Evolutionary conservation across 257 asterid species (phyloP).

Genomic region (Solanum phureja): DNA sequence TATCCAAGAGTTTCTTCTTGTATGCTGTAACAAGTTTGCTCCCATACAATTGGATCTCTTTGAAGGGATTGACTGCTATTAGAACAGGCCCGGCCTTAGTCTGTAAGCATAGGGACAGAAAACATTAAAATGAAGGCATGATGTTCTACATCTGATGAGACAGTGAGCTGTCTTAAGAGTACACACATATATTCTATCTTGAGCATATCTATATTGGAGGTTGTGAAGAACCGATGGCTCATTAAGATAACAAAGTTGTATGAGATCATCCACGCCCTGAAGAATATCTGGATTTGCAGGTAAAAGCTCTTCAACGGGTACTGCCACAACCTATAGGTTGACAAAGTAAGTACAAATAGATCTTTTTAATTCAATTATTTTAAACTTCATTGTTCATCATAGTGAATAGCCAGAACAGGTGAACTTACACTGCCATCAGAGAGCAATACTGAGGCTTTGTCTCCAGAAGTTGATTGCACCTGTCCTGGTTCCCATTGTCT

Average conservation of each 20-base stretch:
- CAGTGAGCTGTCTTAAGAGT: background rate
- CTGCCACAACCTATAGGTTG: constrained; percentile 45
- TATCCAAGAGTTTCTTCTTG: constrained; percentile 55
- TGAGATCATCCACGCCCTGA: constrained; percentile 82
- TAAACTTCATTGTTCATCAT: background rate
- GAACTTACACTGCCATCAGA: constrained; percentile 65
- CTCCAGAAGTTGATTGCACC: constrained; percentile 70
- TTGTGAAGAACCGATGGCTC: constrained; percentile 95
- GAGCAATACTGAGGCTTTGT: constrained; percentile 52
- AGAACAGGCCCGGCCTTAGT: constrained; percentile 88
- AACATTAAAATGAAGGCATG: background rate
- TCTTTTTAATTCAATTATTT: background rate
- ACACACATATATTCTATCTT: constrained; percentile 70
- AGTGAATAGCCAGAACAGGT: constrained; percentile 7
- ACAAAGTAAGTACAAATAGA: background rate
- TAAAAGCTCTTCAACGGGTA: constrained; percentile 43
- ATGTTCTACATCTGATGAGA: background rate
- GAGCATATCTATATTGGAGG: constrained; percentile 56
- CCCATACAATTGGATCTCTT: constrained; percentile 59
- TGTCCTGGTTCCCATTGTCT: constrained; percentile 66
- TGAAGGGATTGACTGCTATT: constrained; percentile 85
- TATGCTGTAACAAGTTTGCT: constrained; percentile 56
- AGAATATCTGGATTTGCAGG: constrained; percentile 96
- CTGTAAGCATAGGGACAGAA: constrained; percentile 29
- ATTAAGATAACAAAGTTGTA: constrained; percentile 75